Conservation (phyloP, 2,329 filamentous ascomycete species). For the Epichloe coenophiala region DNA sequence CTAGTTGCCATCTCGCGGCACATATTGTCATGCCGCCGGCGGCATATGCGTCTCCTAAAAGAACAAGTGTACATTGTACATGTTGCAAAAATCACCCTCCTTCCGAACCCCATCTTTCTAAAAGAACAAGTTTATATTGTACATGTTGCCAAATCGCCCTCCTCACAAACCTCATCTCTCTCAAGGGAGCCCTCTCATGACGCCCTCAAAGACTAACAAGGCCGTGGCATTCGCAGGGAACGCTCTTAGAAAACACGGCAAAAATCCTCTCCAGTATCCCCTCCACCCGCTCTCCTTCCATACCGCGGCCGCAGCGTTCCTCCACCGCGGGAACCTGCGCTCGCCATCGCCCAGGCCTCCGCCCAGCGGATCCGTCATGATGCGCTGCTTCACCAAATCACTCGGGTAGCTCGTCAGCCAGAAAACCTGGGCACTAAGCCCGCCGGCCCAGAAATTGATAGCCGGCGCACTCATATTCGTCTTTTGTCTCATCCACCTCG, state of each 20-base stretch:
- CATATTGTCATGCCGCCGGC: not conserved
- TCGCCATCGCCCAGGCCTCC: constrained; percentile 53
- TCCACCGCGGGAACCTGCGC: constrained; percentile 61
- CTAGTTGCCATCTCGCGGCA: not conserved
- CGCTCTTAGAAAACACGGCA: constrained; percentile 84
- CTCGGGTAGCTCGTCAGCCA: constrained; percentile 88
- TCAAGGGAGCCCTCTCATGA: constrained; percentile 53
- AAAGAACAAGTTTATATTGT: not conserved
- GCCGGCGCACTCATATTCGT: constrained; percentile 63
- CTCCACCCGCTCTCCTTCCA: constrained; percentile 61
- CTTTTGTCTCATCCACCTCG: constrained; percentile 48
- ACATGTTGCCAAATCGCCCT: not conserved
- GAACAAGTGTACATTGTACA: not conserved
- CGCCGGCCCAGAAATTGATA: constrained; percentile 95
- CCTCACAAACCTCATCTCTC: not conserved
- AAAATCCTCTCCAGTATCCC: constrained; percentile 87
- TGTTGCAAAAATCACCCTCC: no score
- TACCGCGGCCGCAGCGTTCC: constrained; percentile 63
- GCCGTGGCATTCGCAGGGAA: constrained; percentile 96
- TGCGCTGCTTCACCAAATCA: constrained; percentile 87
- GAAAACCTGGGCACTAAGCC: constrained; percentile 83
- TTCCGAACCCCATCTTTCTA: not conserved
- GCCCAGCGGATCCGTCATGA: constrained; percentile 90
- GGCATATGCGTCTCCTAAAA: not conserved
- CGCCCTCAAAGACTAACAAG: constrained; percentile 81